Base-by-base conservation (phyloP, 108 stramenopile genomes). In the Fistulifera solaris region DNA sequence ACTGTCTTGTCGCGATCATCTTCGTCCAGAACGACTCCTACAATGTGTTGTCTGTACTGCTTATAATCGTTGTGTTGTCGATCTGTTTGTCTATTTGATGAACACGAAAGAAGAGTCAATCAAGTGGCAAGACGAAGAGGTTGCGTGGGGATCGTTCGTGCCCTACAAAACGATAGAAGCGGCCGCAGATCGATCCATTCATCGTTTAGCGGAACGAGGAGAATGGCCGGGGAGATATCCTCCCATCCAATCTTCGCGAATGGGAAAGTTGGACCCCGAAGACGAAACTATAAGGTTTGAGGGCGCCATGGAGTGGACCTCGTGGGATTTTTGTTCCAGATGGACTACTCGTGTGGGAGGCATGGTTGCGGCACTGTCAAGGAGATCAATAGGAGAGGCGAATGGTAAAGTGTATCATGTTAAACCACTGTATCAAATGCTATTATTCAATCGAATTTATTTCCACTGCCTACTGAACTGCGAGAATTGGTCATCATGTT, bases 251-350 rank as follows among this genome's bases (percentile, higher is more conserved):
- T 54, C 54, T 11, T 13, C 44, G 19, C 31, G 31, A 40, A 59
- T 16, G 63, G 63, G n/a, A 26, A 51, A n/a, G 4, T 5, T 18
- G 2, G 28, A 48, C 35, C 56, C 62, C n/a, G 44, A 38, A 25
- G 50, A 21, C n/a, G 50, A 3, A 24, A 21, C 50, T 4, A 40
- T 45, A 45, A 21, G 18, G 5, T 22, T 28, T 17, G 10, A 52
- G 8, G 21, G n/a, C 10, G 51, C 51, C 28, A 57, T 16, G 23
- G 47, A 25, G 16, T 63, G 51, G 70, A 26, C 43, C 41, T 54
- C 57, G 49, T 89, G 87, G 87, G 81, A 89, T 53, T 89, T n/a
- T 62, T 64, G 87, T 89, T 40, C 87, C 87, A 0, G 87, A 89
- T 57, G 87, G 87, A 16, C 59, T 89, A 41, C 55, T 89, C 4